phyloP scores from a whole-genome alignment of 805 yeast species.

The Saccharomycopsis javanensis region DNA sequence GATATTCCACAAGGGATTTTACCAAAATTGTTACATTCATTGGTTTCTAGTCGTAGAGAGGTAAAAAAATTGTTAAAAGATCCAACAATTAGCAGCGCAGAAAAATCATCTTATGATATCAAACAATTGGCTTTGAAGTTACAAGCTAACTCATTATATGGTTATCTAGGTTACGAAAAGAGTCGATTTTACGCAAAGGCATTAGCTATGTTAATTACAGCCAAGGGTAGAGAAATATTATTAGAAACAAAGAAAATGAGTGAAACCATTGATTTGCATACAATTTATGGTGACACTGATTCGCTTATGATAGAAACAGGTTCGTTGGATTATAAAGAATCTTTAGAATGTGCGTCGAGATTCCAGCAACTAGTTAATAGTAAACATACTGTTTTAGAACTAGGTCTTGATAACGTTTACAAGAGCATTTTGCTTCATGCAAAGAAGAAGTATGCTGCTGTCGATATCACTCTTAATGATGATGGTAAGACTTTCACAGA shows the following conservation, averaged over 20 bases:
- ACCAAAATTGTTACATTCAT: slow-evolving; percentile 71
- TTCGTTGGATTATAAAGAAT: slow-evolving; percentile 55
- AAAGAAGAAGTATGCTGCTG: slow-evolving; percentile 12
- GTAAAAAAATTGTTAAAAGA: slow-evolving; percentile 80
- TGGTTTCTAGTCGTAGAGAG: slow-evolving; percentile 86
- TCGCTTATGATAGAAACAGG: slow-evolving; percentile 98
- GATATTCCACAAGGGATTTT: slow-evolving; percentile 66
- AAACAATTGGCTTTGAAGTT: slow-evolving; percentile 92
- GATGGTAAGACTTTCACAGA: slow-evolving; percentile 49
- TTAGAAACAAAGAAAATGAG: slow-evolving; percentile 91
- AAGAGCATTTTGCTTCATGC: slow-evolving; percentile 48
- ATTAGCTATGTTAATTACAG: slow-evolving; percentile 88
- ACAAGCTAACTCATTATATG: slow-evolving; percentile 99
- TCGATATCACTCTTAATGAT: slow-evolving; percentile 19
- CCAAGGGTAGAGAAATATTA: slow-evolving; percentile 90
- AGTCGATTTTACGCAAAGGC: slow-evolving; percentile 95
- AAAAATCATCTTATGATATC: slow-evolving; percentile 80
- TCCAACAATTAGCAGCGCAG: slow-evolving; percentile 51
- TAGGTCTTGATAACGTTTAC: slow-evolving; percentile 91
- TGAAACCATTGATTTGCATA: slow-evolving; percentile 70
- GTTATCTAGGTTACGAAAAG: slow-evolving; percentile 87
- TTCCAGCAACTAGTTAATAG: slow-evolving; percentile 84
- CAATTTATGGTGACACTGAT: slow-evolving; percentile 97
- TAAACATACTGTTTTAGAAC: slow-evolving; percentile 76
- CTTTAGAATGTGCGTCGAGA: slow-evolving; percentile 71